A percentile compares a stretch with the other conserved stretches of the same genome.
Conservation (phyloP, 1,284 basidiomycete genomes). For the Stygiomarasmius scandens region DNA sequence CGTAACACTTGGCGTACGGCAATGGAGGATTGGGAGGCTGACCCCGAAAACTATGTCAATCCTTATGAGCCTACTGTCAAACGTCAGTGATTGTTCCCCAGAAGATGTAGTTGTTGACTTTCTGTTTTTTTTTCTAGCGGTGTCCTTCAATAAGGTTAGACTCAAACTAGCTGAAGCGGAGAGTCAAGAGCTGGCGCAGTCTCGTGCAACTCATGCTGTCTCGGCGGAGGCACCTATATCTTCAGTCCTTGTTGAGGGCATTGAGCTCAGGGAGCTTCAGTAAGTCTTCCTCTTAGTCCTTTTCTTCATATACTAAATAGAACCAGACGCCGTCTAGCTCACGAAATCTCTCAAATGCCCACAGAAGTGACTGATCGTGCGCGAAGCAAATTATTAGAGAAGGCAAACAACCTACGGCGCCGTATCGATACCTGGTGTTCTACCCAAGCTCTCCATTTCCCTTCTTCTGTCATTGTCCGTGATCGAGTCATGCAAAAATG, state of each 20-base stretch:
- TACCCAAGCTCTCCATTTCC: neutral
- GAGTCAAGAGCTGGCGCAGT: neutral
- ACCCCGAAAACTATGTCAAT: neutral
- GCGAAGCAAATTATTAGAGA: neutral
- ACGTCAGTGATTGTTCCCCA: neutral
- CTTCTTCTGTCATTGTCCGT: neutral
- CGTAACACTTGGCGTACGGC: neutral
- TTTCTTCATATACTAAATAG: neutral
- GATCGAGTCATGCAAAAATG: neutral
- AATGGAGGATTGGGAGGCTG: neutral
- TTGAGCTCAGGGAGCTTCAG: slow-evolving; percentile 1
- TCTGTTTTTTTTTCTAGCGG: neutral
- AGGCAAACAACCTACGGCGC: neutral
- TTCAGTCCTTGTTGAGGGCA: neutral
- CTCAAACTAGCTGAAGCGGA: neutral
- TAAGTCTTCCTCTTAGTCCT: neutral
- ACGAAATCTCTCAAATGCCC: neutral
- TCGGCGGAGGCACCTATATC: neutral
- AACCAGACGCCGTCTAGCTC: neutral
- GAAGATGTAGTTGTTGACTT: neutral
- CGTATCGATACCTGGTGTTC: neutral
- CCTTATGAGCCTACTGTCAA: neutral
- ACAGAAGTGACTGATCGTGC: neutral
- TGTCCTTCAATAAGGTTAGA: neutral
- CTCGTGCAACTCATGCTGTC: neutral